Evolutionary conservation across 1,284 basidiomycete genomes (phyloP), one percentile per base, ranked within the genome.

Genomic region (Puccinia polysora): DNA sequence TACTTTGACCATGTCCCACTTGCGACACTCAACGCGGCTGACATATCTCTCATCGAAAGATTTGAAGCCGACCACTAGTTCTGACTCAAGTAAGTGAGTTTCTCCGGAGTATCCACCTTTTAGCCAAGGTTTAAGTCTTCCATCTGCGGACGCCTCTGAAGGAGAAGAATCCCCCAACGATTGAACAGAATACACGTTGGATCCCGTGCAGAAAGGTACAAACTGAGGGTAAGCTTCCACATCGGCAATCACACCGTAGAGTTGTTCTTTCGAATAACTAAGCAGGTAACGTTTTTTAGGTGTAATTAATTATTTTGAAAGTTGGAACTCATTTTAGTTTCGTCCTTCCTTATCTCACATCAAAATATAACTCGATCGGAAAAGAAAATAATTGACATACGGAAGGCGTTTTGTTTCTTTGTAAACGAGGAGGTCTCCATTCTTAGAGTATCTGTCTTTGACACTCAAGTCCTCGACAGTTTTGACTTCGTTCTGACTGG

Each of bases 1-100:
- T 38, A 71, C 68, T 34, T 71, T 63, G 28, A 71, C 68, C 49
- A 43, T 63, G 45, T 71, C 68, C 58, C 59, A 71, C 45, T 71
- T 71, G 36, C 68, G 58, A 34, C 58, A 71, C 36, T 63, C 58
- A 14, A 71, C 68, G 20, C 53, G 23, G 36, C 68, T 63, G 0
- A 53, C 63, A 32, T 71, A 71, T 18, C 38, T 49, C 47, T 71
- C 68, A 15, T 71, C 34, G 25, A 71, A 63, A 2, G 58, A 49
- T 45, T 71, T 71, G 30, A 71, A 71, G 18, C 68, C 68, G 3
- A 71, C 68, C 8, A 32, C 32, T 6, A 71, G 47, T 60, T 70
- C 55, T 15, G 56, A 60, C 49, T 70, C 40, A n/a, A 70, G 56
- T 23, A 70, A 49, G 49, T 59, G 47, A 25, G 45, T 70, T 32